phyloP scores from a whole-genome alignment of 305 asterid species.

The Fraxinus latifolia region DNA sequence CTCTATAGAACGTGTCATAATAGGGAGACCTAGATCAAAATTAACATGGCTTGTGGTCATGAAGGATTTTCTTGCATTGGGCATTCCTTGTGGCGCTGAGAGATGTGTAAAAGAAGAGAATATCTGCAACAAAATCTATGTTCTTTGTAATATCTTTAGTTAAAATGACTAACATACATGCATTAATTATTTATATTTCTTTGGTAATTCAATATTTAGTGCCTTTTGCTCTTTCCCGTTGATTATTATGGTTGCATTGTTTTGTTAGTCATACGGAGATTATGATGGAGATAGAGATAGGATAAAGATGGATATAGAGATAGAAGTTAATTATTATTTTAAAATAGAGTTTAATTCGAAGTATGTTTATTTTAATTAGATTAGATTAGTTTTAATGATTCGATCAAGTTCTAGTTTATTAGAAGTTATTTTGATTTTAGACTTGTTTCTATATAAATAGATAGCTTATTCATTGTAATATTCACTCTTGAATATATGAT shows the following conservation, averaged over 20 bases:
- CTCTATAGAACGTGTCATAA: background rate
- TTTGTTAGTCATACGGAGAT: background rate
- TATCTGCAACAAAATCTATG: background rate
- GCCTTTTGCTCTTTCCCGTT: background rate
- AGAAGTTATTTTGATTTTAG: background rate
- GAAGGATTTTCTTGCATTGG: background rate
- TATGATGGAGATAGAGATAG: background rate
- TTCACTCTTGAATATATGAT: background rate
- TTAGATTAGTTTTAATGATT: background rate
- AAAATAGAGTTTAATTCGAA: background rate
- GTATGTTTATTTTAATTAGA: background rate
- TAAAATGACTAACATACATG: background rate
- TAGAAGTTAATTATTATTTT: background rate
- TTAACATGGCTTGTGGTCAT: background rate
- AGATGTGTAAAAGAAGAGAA: background rate
- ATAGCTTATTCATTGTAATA: background rate
- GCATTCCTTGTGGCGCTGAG: background rate
- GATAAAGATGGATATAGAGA: background rate
- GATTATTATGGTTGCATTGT: background rate
- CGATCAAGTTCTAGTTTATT: background rate
- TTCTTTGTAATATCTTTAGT: background rate
- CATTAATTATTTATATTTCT: background rate
- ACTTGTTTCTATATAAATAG: background rate
- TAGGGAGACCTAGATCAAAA: background rate
- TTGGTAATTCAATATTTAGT: background rate